A percentile compares a stretch with the other conserved stretches of the same genome.
Evolutionary conservation across 805 yeast species (phyloP).

Genomic region (Pichia thaimueangensis): DNA sequence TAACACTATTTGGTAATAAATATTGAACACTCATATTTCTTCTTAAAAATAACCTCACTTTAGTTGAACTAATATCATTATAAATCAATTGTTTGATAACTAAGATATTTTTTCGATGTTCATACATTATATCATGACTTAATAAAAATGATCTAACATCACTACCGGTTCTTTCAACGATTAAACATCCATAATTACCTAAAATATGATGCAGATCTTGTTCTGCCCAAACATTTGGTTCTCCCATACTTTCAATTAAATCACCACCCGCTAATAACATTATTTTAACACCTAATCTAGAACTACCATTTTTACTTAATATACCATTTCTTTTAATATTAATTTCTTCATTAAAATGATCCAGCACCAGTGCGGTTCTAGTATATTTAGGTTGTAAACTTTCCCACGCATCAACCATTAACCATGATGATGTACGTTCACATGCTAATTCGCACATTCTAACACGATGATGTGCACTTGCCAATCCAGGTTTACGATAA

Average conservation of each 20-base stretch:
- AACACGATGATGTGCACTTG: constrained; percentile 83
- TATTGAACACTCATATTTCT: constrained; percentile 97
- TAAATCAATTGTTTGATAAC: constrained; percentile 94
- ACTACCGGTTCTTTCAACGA: constrained; percentile 93
- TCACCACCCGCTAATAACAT: constrained; percentile 98
- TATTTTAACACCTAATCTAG: constrained; percentile 67
- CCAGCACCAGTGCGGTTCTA: constrained; percentile 90
- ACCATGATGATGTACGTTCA: constrained; percentile 93
- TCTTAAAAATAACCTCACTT: constrained; percentile 84
- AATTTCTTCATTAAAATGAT: constrained; percentile 93
- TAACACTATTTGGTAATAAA: constrained; percentile 86
- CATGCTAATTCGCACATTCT: constrained; percentile 98
- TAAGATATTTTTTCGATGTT: constrained; percentile 85
- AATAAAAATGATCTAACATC: constrained; percentile 90
- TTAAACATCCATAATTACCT: constrained; percentile 93
- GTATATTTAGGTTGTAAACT: constrained; percentile 85
- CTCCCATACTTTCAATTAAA: constrained; percentile 98
- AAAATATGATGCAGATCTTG: constrained; percentile 89
- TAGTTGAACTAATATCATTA: constrained; percentile 93
- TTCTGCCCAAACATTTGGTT: constrained; percentile 98
- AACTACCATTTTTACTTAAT: constrained; percentile 46
- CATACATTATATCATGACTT: constrained; percentile 95
- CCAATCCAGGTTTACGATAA: constrained; percentile 88
- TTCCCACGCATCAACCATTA: constrained; percentile 99
- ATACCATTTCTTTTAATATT: constrained; percentile 89